Evolutionary conservation across 305 asterid genomes (phyloP), one percentile per base, ranked within the genome.

Genomic region (Solanum hybrid): DNA sequence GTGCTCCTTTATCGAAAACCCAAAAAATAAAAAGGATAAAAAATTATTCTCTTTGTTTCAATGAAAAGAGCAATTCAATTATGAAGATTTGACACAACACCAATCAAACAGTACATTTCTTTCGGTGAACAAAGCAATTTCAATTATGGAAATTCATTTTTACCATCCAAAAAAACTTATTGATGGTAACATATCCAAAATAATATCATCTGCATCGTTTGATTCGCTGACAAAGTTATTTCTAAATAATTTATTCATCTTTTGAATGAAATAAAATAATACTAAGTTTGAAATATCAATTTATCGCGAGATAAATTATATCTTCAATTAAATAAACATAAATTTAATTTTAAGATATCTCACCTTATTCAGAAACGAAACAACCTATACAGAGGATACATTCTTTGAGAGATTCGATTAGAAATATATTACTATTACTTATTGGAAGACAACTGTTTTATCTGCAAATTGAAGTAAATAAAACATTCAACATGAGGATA

Each of bases 371-470:
- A 0, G 2, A 5, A 72, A 13, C 11, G 6, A 6, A 27, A 72
- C 0, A n/a, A 6, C 22, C 8, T 45, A 45, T 6, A 14, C 14
- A 1, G 14, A 36, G 35, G 2, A 13, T 24, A 40, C 36, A 80
- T 80, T 26, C 1, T 14, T 15, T 82, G 19, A 45, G 87, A 1
- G 17, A 12, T 51, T 84, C 4, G 13, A 31, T 56, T 31, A 24
- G 4, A 31, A 84, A 31, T 84, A 84, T 17, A 81, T 7, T 38
- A 80, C 2, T 26, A 77, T 15, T 8, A 1, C 2, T 51, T 31
- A 56, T 51, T 84, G 87, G 87, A 84, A 84, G 31, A 84, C 76
- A 84, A 84, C 87, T 84, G 87, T 84, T 84, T 71, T 84, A 56
- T 84, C 7, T 51, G 87, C 29, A 84, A 84, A 84, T 51, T 84